Evolutionary conservation across 2,329 filamentous ascomycete species (phyloP), one percentile per base, ranked within the genome.

Genomic region (Aspergillus tubingensis): DNA sequence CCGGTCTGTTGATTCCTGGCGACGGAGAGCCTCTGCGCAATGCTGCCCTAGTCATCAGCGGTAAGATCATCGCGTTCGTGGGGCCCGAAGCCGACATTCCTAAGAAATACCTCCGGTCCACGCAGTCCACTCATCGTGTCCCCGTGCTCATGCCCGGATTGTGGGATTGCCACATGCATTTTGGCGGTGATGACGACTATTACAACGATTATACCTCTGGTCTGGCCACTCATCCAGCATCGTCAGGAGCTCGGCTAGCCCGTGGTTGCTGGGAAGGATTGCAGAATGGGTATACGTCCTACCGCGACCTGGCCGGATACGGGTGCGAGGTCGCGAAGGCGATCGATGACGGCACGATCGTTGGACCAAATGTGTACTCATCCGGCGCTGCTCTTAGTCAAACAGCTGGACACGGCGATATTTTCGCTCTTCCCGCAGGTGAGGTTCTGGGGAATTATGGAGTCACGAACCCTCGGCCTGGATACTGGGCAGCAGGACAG

Each of bases 101-200:
- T 39, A 54, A 54, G 52, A 44, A 25, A 54, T 54, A 44, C 10
- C 38, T 44, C 19, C 38, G 52, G 15, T n/a, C 32, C 38, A 41
- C 38, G 5, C 52, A 54, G 11, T 43, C 52, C 2, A 54, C 21
- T 23, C 52, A 54, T 2, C 23, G n/a, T 6, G 52, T 54, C 19
- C 32, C 38, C 1, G 52, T 44, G 32, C 38, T 54, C 1, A 54
- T 54, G 52, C 52, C 52, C 2, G 52, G 52, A 2, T n/a, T 54
- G 38, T 54, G 52, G 52, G 52, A 54, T 17, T 43, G 38, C 8
- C 52, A 54, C 38, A 54, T 54, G 15, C 52, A 54, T 15, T 54
- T 54, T n/a, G 39, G 36, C 19, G 52, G 52, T 1, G 52, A 54
- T 1, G 52, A 54, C 21, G 38, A 32, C 5, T 54, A 54, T 39